phyloP scores from a whole-genome alignment of 2,329 filamentous ascomycete species.

The Ceratocystis colombiana region DNA sequence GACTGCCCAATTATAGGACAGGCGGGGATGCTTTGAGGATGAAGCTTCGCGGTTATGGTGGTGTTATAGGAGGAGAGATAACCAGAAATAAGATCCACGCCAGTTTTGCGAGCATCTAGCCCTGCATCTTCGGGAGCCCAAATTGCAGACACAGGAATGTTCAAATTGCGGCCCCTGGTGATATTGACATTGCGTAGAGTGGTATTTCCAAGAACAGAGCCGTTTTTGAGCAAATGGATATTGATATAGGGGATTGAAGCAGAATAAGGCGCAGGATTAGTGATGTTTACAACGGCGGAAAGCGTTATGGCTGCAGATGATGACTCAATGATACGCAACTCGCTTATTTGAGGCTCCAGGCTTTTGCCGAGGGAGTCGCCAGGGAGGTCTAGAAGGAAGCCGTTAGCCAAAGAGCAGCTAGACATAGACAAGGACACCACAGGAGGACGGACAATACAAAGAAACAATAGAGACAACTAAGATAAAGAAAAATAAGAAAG shows the following conservation, averaged over 20 bases:
- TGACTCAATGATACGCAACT: slow-evolving; percentile 63
- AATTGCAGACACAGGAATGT: slow-evolving; percentile 54
- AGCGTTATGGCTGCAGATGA: slow-evolving; percentile 60
- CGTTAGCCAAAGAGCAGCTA: slow-evolving; percentile 15
- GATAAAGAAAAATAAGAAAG: slow-evolving; percentile 11
- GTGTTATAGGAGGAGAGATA: slow-evolving; percentile 86
- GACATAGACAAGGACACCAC: not conserved
- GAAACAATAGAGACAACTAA: slow-evolving; percentile 11
- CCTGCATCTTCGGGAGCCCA: slow-evolving; percentile 65
- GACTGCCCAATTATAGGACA: slow-evolving; percentile 62
- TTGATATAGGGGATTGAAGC: slow-evolving; percentile 72
- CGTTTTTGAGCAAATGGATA: slow-evolving; percentile 64
- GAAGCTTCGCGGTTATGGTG: slow-evolving; percentile 61
- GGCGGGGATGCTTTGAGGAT: slow-evolving; percentile 61
- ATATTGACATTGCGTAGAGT: slow-evolving; percentile 55
- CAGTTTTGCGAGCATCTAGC: slow-evolving; percentile 48
- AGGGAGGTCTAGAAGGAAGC: slow-evolving; percentile 24
- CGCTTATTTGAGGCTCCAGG: slow-evolving; percentile 54
- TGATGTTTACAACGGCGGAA: slow-evolving; percentile 65
- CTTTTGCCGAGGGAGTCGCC: slow-evolving; percentile 37
- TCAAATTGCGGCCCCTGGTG: slow-evolving; percentile 58
- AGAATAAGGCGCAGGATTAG: slow-evolving; percentile 81
- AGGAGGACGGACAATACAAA: slow-evolving; percentile 10
- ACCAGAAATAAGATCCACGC: slow-evolving; percentile 65
- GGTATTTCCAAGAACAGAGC: slow-evolving; percentile 64